phyloP scores from a whole-genome alignment of 352 stramenopile genomes.

The Phytopythium cucurbitacearum region DNA sequence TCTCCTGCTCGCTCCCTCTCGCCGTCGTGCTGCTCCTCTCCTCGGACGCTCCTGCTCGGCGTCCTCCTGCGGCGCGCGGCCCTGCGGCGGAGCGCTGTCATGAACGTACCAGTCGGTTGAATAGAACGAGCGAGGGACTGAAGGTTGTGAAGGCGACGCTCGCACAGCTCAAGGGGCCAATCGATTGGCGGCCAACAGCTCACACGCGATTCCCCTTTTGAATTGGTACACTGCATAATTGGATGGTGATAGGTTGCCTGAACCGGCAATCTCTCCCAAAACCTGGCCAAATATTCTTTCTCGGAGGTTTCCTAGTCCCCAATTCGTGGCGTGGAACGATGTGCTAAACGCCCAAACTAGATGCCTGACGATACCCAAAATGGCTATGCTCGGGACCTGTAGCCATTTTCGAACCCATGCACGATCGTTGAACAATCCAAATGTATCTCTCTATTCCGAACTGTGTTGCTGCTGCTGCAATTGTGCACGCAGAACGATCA shows the following conservation, averaged over 20 bases:
- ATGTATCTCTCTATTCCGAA: too few relatives aligned
- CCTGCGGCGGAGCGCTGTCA: neutral
- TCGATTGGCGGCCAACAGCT: conserved; percentile 69
- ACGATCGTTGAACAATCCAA: too few relatives aligned
- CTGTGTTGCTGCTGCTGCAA: neutral
- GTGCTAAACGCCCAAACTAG: neutral
- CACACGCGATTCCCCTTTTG: conserved; percentile 16
- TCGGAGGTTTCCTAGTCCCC: neutral
- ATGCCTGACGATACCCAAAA: neutral
- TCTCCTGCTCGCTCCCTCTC: too few relatives aligned
- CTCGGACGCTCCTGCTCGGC: conserved; percentile 1
- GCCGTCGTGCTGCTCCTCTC: too few relatives aligned
- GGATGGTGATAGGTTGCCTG: neutral
- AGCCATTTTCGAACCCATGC: neutral
- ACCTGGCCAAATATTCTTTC: neutral
- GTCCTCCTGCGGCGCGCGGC: conserved; percentile 3
- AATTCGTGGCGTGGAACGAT: conserved; percentile 7
- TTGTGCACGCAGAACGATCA: neutral
- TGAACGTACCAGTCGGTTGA: conserved; percentile 82
- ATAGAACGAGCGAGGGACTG: conserved; percentile 87
- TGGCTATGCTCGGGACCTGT: neutral
- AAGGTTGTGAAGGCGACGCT: conserved; percentile 40
- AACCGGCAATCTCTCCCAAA: too few relatives aligned
- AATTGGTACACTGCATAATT: conserved; percentile 13
- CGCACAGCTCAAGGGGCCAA: conserved; percentile 37